phyloP scores from a whole-genome alignment of 2,329 filamentous ascomycete genomes.

The Colletotrichum simmondsii region DNA sequence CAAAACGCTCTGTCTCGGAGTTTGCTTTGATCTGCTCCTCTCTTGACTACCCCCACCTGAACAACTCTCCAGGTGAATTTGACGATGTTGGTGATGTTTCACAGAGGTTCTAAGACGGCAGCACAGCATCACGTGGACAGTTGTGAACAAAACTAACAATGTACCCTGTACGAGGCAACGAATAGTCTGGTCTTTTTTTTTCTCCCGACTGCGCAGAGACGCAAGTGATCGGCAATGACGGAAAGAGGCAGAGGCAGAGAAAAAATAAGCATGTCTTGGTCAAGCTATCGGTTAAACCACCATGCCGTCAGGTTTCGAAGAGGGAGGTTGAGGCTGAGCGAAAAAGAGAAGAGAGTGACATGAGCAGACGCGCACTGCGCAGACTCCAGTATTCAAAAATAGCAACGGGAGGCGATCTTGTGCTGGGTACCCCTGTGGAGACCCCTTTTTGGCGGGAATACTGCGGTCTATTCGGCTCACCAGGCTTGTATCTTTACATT shows the following conservation, averaged over 20 bases:
- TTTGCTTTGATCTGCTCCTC: background rate
- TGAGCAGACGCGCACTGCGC: background rate
- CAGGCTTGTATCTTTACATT: background rate
- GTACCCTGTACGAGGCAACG: background rate
- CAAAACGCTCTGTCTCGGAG: background rate
- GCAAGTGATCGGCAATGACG: background rate
- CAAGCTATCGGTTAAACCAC: background rate
- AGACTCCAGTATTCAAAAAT: background rate
- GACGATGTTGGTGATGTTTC: background rate
- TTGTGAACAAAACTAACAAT: too few species aligned
- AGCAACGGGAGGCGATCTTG: conserved; percentile 6
- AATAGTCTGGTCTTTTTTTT: background rate
- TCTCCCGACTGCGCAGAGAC: background rate
- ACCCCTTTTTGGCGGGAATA: background rate
- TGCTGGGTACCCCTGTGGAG: background rate
- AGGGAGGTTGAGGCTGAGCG: background rate
- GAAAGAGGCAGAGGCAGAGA: background rate
- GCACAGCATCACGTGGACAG: background rate
- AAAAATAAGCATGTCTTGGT: background rate
- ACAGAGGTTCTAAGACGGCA: background rate
- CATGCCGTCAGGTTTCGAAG: background rate
- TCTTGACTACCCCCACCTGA: background rate
- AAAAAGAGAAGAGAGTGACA: background rate
- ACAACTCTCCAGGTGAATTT: background rate
- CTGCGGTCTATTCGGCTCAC: background rate